These are phyloP conservation scores for Blastomyces parvus DNA, from an alignment of 2,329 filamentous ascomycete genomes.

Conservation along the genomic window DNA sequence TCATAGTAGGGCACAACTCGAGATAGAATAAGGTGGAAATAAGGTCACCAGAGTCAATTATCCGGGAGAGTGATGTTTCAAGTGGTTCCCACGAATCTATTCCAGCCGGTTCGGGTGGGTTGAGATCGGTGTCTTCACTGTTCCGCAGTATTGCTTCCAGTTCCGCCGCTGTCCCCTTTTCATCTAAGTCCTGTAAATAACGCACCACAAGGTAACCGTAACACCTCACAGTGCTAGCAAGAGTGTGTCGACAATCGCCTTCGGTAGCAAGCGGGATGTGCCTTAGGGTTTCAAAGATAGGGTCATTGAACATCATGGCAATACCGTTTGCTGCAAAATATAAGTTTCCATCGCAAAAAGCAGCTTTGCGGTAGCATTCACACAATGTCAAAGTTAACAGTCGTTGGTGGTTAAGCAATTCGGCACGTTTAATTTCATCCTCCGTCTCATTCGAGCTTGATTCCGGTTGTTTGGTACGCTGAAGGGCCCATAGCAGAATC, in stretches of 20 bases:
- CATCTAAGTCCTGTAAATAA: neutral
- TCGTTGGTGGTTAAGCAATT: slow-evolving; percentile 2
- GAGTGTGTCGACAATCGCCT: neutral
- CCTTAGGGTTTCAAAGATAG: neutral
- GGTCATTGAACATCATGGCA: neutral
- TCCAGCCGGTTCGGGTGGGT: neutral
- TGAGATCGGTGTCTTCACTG: neutral
- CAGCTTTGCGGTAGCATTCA: slow-evolving; percentile 12
- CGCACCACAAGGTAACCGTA: slow-evolving; percentile 7
- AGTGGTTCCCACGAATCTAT: neutral
- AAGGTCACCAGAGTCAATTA: slow-evolving; percentile 4
- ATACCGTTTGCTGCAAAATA: slow-evolving; percentile 9
- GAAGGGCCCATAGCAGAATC: slow-evolving; percentile 9
- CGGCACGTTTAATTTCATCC: neutral
- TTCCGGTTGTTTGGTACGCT: neutral
- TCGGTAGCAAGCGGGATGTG: neutral
- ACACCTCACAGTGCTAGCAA: slow-evolving; percentile 6
- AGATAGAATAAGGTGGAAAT: slow-evolving; percentile 3
- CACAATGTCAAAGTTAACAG: slow-evolving; percentile 8
- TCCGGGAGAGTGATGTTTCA: neutral
- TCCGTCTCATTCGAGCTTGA: neutral
- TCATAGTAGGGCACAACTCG: neutral
- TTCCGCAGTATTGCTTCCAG: neutral
- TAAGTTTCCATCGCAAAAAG: neutral
- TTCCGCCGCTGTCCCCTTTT: neutral